A percentile compares a stretch with the other conserved stretches of the same genome.
Evolutionary conservation across 305 asterid species (phyloP).

Genomic region (Solanum aculeatissimum): DNA sequence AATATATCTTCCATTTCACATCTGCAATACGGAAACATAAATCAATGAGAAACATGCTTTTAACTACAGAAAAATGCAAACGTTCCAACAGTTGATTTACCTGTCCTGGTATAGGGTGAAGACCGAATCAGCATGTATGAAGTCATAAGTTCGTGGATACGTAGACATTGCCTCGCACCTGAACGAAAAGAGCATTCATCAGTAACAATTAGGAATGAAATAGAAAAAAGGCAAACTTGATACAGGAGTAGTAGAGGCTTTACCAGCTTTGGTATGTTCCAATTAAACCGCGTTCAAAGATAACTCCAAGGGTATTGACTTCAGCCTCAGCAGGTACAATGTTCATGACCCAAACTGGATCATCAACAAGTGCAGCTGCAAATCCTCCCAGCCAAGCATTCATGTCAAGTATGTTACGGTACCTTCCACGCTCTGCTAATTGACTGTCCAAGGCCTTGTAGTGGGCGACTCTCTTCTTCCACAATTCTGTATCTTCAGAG

Average conservation of each 20-base stretch:
- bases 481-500: conserved; percentile 33
- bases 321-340: conserved; percentile 57
- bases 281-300: conserved; percentile 82
- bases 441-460: conserved; percentile 66
- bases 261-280: conserved; percentile 94
- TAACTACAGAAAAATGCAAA: not conserved
- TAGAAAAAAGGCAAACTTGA: not conserved
- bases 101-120: conserved; percentile 70
- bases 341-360: conserved; percentile 93
- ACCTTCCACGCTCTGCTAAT: conserved; percentile 72
- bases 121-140: conserved; percentile 65
- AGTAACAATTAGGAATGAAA: not conserved
- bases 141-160: conserved; percentile 89
- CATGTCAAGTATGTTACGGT: conserved; percentile 85
- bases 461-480: conserved; percentile 65
- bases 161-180: conserved; percentile 99
- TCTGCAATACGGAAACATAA: conserved; percentile 19
- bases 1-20: conserved; percentile 66
- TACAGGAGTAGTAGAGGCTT: not conserved
- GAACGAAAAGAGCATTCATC: not conserved
- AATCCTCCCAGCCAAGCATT: conserved; percentile 82
- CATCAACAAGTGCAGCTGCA: conserved; percentile 71
- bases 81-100: conserved; percentile 11
- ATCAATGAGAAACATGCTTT: not conserved
- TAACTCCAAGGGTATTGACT: conserved; percentile 54